A percentile compares a stretch with the other conserved stretches of the same genome.
These are phyloP conservation scores for Acephala macrosclerotiorum DNA, from an alignment of 2,329 filamentous ascomycete species.

Conservation along the genomic window DNA sequence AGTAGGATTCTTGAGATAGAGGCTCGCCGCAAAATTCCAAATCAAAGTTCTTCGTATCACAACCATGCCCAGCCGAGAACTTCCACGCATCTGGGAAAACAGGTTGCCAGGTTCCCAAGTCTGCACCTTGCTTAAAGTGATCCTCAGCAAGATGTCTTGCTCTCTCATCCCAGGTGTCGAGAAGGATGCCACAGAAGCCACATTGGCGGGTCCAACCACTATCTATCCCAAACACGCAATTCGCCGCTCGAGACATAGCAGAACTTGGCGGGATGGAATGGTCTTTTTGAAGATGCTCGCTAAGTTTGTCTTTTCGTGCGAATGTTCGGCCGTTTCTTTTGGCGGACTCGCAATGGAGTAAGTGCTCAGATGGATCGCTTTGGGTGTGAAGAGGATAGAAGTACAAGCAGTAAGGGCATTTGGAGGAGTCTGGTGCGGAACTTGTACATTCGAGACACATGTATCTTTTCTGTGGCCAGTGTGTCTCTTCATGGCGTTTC, in stretches of 20 bases:
- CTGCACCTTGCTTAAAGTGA: not conserved
- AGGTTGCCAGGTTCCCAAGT: not conserved
- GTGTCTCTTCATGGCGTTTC: conserved; percentile 6
- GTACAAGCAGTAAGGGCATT: not conserved
- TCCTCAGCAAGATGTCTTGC: not conserved
- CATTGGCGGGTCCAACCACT: not conserved
- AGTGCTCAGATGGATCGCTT: not conserved
- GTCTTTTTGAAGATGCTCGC: conserved; percentile 7
- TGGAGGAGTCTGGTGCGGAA: not conserved
- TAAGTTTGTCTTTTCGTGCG: not conserved
- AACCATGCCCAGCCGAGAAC: not conserved
- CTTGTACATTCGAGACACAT: not conserved
- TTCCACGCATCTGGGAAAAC: not conserved
- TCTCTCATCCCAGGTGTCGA: conserved; percentile 2
- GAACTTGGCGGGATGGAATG: not conserved
- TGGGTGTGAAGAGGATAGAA: not conserved
- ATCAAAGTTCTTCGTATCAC: too few relatives aligned
- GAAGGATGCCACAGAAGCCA: not conserved
- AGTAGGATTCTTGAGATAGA: too few relatives aligned
- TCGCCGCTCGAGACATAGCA: not conserved
- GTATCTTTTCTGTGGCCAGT: conserved; percentile 8
- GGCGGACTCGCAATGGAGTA: not conserved
- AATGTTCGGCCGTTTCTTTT: not conserved
- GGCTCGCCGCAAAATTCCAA: too few relatives aligned
- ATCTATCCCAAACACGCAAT: not conserved